Base-by-base conservation (phyloP, 176 grass and related monocot species). In the Eragrostis curvula region DNA sequence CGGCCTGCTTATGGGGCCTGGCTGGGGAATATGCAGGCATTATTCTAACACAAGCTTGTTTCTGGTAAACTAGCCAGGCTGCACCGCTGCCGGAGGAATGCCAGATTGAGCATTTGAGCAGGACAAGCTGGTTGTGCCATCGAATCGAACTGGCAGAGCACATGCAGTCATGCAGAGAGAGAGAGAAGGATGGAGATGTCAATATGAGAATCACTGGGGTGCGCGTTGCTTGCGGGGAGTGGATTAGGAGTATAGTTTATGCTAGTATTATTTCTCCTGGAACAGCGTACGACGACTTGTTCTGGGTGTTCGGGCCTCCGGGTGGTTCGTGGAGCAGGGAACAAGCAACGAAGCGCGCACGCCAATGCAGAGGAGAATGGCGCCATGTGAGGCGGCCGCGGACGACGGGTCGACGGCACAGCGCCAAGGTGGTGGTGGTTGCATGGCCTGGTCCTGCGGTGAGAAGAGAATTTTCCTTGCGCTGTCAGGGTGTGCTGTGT, bases 101-200 rank as follows among this genome's bases (percentile, higher is more conserved):
- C 52, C 45, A 70, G 71, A 28, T 36, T 76, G 16, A 85, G 67
- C 48, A 58, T n/a, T 36, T 76, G 16, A 85, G 67, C 48, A 58
- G 58, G 40, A 21, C 79, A 44, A 89, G 58, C 77, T 82, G 73
- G 66, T 28, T 28, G 62, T 56, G 30, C 15, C 15, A 18, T 81
- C 58, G 32, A 80, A 18, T 81, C 58, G 32, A 80, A 75, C 79
- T 89, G 66, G 73, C 83, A 78, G 12, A 21, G 75, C 78, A 82
- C 83, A 82, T 82, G 87, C 15, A 65, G 27, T 24, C n/a, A 25
- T 59, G 12, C 36, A 29, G 32, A 62, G 58, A 66, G n/a, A 66
- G n/a, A 57, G 11, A 29, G 7, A 71, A 12, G 36, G 23, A 59
- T 12, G n/a, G 48, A 68, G 53, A 79, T 79, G 76, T 30, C 18